These are phyloP conservation scores for Bryum argenteum DNA, from an alignment of 225 moss, liverwort and hornwort genomes.

Conservation along the genomic window DNA sequence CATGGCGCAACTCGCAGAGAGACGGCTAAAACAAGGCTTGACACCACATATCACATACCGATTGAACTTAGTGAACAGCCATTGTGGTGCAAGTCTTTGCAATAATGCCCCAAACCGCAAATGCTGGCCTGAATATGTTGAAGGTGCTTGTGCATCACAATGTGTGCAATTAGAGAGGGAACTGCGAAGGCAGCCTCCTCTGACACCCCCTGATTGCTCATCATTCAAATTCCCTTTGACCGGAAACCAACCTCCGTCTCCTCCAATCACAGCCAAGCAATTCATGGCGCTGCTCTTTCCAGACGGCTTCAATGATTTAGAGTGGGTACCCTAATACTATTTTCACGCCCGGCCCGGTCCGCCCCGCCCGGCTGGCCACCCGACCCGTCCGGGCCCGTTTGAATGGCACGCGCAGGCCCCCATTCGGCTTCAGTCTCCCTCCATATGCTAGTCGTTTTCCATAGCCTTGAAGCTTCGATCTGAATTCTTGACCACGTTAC, in stretches of 20 bases:
- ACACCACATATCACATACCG: too few species aligned
- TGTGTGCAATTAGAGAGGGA: too few species aligned
- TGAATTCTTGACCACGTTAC: not conserved
- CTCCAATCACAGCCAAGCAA: not conserved
- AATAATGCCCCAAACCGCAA: too few species aligned
- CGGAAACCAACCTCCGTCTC: not conserved
- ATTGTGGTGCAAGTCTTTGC: too few species aligned
- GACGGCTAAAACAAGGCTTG: too few species aligned
- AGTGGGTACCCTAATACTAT: not conserved
- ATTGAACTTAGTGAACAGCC: too few species aligned
- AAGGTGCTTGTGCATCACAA: too few species aligned
- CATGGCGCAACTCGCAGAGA: too few species aligned
- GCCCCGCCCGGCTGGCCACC: not conserved
- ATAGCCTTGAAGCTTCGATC: not conserved
- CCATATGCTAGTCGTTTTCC: not conserved
- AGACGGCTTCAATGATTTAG: not conserved
- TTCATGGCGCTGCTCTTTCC: not conserved
- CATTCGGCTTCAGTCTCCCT: not conserved
- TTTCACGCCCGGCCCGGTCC: not conserved
- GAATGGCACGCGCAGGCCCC: not conserved
- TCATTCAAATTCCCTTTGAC: not conserved
- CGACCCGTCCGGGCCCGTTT: slow-evolving; percentile 5
- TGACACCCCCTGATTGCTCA: too few species aligned
- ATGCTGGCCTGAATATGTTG: too few species aligned
- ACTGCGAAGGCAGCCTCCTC: too few species aligned